These are phyloP conservation scores for Leptographium lundbergii DNA, from an alignment of 2,329 filamentous ascomycete genomes.

Conservation along the genomic window DNA sequence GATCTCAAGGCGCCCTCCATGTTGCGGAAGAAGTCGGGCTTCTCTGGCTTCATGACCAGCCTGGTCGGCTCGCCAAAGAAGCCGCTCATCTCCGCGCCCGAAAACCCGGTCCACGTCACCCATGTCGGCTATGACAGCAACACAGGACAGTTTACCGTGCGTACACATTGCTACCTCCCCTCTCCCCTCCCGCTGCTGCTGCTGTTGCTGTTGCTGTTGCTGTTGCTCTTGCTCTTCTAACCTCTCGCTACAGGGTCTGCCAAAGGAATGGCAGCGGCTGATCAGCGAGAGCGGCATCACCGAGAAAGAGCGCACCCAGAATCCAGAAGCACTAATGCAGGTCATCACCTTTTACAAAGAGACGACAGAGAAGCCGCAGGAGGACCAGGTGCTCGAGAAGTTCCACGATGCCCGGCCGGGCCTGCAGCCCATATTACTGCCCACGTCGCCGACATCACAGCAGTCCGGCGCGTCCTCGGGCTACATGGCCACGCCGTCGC, in stretches of 20 bases:
- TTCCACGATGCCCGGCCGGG: constrained; percentile 72
- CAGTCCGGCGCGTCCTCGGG: constrained; percentile 37
- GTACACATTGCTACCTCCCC: constrained; percentile 21
- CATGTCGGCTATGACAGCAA: constrained; percentile 96
- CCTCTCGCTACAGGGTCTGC: constrained; percentile 53
- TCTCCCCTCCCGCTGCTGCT: constrained; percentile 1
- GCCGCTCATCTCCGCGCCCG: constrained; percentile 90
- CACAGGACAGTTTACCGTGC: constrained; percentile 90
- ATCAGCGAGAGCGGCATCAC: constrained; percentile 92
- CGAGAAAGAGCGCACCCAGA: constrained; percentile 88
- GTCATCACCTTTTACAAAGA: constrained; percentile 97
- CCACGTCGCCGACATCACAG: constrained; percentile 17
- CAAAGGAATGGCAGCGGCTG: constrained; percentile 94
- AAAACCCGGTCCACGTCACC: constrained; percentile 95
- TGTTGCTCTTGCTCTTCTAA: not conserved
- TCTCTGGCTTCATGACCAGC: constrained; percentile 79
- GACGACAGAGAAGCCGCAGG: constrained; percentile 65
- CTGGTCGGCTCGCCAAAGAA: constrained; percentile 74
- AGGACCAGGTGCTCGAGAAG: constrained; percentile 89
- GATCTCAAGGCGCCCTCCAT: constrained; percentile 45
- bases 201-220: too few relatives aligned
- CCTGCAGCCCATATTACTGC: constrained; percentile 24
- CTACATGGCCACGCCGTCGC: constrained; percentile 45
- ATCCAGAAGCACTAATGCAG: constrained; percentile 90
- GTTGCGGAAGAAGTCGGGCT: constrained; percentile 73